Evolutionary conservation across 805 yeast genomes (phyloP), one percentile per base, ranked within the genome.

Genomic region (Maudiozyma saulgeensis): DNA sequence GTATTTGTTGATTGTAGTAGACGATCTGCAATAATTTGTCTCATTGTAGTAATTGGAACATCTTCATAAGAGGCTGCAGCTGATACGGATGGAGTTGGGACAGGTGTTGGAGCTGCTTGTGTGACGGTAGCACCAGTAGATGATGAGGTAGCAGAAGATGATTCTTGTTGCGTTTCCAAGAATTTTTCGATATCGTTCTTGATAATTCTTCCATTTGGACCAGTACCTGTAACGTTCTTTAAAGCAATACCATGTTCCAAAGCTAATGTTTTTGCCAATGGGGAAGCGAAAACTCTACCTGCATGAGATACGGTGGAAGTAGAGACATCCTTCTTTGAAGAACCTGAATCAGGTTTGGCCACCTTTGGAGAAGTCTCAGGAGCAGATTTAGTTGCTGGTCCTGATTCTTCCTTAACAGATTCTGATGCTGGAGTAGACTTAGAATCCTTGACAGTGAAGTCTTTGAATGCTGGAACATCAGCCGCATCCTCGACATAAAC

Each of bases 201-300:
- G 56, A 87, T 77, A 67, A 93, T 87, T 76, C 99, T 87, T 59
- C 98, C 98, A 63, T 77, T 77, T 66, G 98, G 98, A 59, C 99
- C 99, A 42, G 96, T 71, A 64, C 98, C 98, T 69, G 80, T 80
- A 64, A 93, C 75, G 61, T 80, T 80, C 73, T 85, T 87, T 63
- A 91, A 79, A 42, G 95, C 77, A 63, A 91, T 75, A 61, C 98
- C 99, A 69, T 83, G 80, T 69, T 91, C 96, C 57, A 90, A 76
- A 52, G 99, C 99, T 55, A 93, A 74, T 57, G 81, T 81, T 77
- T 91, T 91, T 53, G 99, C 99, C 56, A 85, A 74, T 51, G 99
- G 99, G 53, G 98, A 90, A 43, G 98, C 98, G 58, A 87, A 68
- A 67, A 93, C 84, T 71, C 96, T 80, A 59, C 76, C 47, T 16